Evolutionary conservation across 2,329 filamentous ascomycete species (phyloP), one percentile per base, ranked within the genome.

Genomic region (Neonectria magnoliae): DNA sequence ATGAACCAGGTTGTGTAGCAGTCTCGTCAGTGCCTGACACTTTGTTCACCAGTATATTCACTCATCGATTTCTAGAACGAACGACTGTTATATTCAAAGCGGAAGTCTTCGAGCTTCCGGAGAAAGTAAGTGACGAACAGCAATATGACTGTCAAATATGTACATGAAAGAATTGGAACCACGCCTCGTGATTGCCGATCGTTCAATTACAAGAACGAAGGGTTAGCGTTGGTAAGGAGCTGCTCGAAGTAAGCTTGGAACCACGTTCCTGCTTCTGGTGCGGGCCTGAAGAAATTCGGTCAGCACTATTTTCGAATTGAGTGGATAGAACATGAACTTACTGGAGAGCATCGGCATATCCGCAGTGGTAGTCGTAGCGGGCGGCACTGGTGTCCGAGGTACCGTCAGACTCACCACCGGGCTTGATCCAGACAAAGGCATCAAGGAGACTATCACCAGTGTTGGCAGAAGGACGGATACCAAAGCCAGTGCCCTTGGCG

Each of bases 361-460:
- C 87, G 66, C 88, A 90, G 77, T 71, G 69, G 65, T 70, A 70
- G 62, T 76, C 75, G 33, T 76, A 76, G 47, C 75, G 83, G 20
- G 78, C 68, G 10, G 87, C 82, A 36, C 71, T 78, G 42, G 78
- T 81, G 71, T 87, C 77, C 38, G 81, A 84, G 41, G 82, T 84
- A 67, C 82, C 82, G 67, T 85, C 83, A 48, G 81, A 91, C 75
- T 86, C 84, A 65, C 84, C 84, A 68, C 90, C 90, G 5, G 90
- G 90, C 84, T 91, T 92, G 70, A 91, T 81, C 90, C 90, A 91
- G 62, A 91, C 89, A 68, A 91, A 89, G 44, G 89, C 88, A 75
- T 92, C 90, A 36, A 85, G 81, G 18, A 89, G 80, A 2, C 78
- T 74, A 67, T 88, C 83, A 14, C 86, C 87, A 9, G 89, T 91